Evolutionary conservation across 805 yeast species (phyloP).

Genomic region (Suhomyces sp.): DNA sequence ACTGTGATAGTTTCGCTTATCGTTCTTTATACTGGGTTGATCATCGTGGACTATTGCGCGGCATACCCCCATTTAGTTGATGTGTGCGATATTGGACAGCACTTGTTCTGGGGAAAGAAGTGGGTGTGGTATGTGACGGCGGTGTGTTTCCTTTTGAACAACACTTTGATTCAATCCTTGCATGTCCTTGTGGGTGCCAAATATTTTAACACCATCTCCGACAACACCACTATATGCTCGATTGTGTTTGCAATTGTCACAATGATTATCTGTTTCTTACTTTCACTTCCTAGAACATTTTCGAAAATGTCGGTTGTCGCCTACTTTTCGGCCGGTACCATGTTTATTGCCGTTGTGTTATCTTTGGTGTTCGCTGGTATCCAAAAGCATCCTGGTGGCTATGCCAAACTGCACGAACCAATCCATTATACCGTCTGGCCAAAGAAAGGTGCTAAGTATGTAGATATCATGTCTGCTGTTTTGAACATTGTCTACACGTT

Average conservation of each 20-base stretch:
- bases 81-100: slow-evolving; percentile 60
- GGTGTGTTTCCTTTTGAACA: slow-evolving; percentile 50
- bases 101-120: slow-evolving; percentile 48
- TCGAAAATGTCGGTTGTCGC: slow-evolving; percentile 51
- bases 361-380: slow-evolving; percentile 54
- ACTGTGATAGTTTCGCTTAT: slow-evolving; percentile 51
- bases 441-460: slow-evolving; percentile 49
- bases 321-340: slow-evolving; percentile 52
- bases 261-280: slow-evolving; percentile 46
- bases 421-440: slow-evolving; percentile 51
- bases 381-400: slow-evolving; percentile 48
- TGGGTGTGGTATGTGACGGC: slow-evolving; percentile 61
- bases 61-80: slow-evolving; percentile 50
- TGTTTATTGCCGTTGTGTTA: slow-evolving; percentile 54
- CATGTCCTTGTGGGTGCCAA: slow-evolving; percentile 61
- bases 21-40: slow-evolving; percentile 55
- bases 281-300: slow-evolving; percentile 58
- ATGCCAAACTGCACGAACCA: slow-evolving; percentile 22
- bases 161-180: slow-evolving; percentile 55
- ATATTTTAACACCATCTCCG: slow-evolving; percentile 53
- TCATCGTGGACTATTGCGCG: slow-evolving; percentile 52
- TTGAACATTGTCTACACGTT: slow-evolving; percentile 61
- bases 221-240: slow-evolving; percentile 48
- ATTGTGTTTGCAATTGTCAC: slow-evolving; percentile 51
- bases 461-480: slow-evolving; percentile 52